A percentile compares a stretch with the other conserved stretches of the same genome.
phyloP scores from a whole-genome alignment of 331 rosid genomes.

The Erythrophleum ivorense region DNA sequence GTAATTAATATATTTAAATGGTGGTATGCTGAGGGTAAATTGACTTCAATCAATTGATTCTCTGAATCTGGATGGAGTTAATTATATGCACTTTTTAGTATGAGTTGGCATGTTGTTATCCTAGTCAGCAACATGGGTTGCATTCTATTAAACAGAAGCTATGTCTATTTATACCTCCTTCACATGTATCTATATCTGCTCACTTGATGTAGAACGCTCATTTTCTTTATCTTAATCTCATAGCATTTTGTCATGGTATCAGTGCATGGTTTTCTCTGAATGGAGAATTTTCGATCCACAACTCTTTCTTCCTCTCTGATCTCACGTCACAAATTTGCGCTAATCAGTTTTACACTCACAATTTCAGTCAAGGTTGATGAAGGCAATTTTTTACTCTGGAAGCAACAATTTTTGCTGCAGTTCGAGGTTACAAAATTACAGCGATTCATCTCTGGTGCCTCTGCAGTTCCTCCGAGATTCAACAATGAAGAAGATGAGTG shows the following conservation, averaged over 20 bases:
- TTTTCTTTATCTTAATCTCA: not conserved
- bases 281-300: not conserved
- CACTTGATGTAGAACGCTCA: not conserved
- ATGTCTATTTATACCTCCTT: no score
- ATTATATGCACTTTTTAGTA: no score
- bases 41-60: no score
- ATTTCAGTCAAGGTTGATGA: not conserved
- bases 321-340: no score
- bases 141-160: not conserved
- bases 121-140: not conserved
- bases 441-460: not conserved
- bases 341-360: no score
- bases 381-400: not conserved
- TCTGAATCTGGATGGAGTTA: no score
- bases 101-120: not conserved
- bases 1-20: no score
- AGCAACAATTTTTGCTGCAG: not conserved
- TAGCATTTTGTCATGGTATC: not conserved
- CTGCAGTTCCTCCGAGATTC: not conserved
- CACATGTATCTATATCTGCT: not conserved
- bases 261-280: not conserved
- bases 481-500: not conserved
- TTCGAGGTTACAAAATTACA: not conserved
- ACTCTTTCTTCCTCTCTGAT: not conserved
- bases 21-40: no score